Evolutionary conservation across 163 green algal species (phyloP), one percentile per base, ranked within the genome.

Genomic region (Scenedesmus sp.): DNA sequence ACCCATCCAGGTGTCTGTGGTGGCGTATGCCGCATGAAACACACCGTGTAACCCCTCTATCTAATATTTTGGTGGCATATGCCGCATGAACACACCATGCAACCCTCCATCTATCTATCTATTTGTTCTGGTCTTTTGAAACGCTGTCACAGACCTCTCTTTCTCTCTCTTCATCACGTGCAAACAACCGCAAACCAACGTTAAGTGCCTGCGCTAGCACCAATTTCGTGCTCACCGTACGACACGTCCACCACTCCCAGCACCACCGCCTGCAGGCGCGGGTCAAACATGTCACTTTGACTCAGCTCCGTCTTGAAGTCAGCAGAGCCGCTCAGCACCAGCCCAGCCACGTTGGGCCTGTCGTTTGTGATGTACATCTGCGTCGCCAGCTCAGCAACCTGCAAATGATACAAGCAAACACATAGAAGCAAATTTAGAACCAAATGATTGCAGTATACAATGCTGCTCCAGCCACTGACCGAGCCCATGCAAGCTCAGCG

Each of bases 271-370:
- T 99, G 95, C 86, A 99, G 94, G 12, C 98, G 96, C 67, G 95
- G 95, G 94, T 99, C 98, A 95, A 99, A 99, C 96, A 99, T 98
- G 95, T 99, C 98, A 8, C 94, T 97, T 82, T 99, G 94, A 55
- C 89, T 95, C 23, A 99, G 96, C 95, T 99, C 97, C 12, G 96
- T 99, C 93, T 99, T 99, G 95, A 99, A 99, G 94, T 99, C 98
- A 55, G 98, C 98, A 20, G 94, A 98, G 46, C 98, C 98, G 4
- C 97, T 98, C 60, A 99, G 96, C 62, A 99, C 96, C 59, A 99
- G 94, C 13, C 98, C 98, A 13, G 98, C 94, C 84, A 99, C 98
- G 94, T 99, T 99, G 23, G 97, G 96, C 86, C 96, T 95, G 94
- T 99, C 97, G 90, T 97, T 97, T 56, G 96, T 98, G 95, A 99